phyloP scores from a whole-genome alignment of 345 rosid species.

The Syzygium aromaticum region DNA sequence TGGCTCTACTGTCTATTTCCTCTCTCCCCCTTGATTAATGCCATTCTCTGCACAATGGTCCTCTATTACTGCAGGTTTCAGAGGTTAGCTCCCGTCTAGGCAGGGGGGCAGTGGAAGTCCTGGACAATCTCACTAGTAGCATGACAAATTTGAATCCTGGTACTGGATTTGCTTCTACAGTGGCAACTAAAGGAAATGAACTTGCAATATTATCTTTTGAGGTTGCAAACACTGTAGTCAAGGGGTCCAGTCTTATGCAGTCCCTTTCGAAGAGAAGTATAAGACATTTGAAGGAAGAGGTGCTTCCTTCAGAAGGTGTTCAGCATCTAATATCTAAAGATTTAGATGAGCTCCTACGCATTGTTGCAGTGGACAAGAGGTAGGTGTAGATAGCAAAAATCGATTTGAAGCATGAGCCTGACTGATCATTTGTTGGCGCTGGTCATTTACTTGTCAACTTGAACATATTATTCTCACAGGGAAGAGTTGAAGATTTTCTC shows the following conservation, averaged over 20 bases:
- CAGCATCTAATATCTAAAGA: constrained; percentile 71
- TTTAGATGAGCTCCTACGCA: constrained; percentile 51
- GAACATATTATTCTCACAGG: constrained; percentile 26
- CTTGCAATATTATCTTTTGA: constrained; percentile 77
- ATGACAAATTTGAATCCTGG: constrained; percentile 64
- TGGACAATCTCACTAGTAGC: constrained; percentile 90
- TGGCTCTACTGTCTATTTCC: neutral
- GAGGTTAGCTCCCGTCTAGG: constrained; percentile 62
- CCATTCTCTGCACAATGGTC: neutral
- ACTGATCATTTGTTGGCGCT: neutral
- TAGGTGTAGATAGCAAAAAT: constrained; percentile 2
- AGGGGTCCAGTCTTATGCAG: constrained; percentile 78
- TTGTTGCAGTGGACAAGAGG: constrained; percentile 83
- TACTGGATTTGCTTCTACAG: constrained; percentile 63
- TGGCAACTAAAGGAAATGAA: constrained; percentile 61
- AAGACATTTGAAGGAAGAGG: constrained; percentile 44
- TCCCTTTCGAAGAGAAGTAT: constrained; percentile 61
- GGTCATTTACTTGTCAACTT: neutral
- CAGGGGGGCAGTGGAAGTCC: constrained; percentile 82
- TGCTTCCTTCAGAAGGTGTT: constrained; percentile 69
- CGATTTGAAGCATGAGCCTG: neutral
- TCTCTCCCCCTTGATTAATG: neutral
- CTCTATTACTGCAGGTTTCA: constrained; percentile 35
- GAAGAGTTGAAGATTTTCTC: constrained; percentile 75
- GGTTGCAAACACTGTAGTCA: constrained; percentile 86